phyloP scores from a whole-genome alignment of 352 stramenopile species.

The Phytophthora sansomeana region DNA sequence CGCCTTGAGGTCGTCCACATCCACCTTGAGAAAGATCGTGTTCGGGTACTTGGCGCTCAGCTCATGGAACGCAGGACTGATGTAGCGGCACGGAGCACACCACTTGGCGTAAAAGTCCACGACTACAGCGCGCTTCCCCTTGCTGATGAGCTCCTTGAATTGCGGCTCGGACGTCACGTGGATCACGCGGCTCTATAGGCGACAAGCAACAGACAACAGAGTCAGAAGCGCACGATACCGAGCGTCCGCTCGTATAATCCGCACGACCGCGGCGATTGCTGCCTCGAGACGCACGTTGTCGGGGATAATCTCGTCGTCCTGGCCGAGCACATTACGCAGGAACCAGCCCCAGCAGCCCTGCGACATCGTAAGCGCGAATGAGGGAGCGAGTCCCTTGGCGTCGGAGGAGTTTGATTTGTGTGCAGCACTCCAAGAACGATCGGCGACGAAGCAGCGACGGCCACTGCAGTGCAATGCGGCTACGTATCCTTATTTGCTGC shows the following conservation, averaged over 20 bases:
- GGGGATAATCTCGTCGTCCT: constrained; percentile 56
- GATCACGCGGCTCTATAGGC: constrained; percentile 64
- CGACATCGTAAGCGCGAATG: constrained; percentile 55
- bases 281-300: constrained; percentile 43
- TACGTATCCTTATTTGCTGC: background rate
- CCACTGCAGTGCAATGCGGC: background rate
- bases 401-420: constrained; percentile 20
- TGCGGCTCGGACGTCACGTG: constrained; percentile 75
- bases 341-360: constrained; percentile 79
- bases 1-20: constrained; percentile 86
- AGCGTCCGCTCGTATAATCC: background rate
- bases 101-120: constrained; percentile 91
- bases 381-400: background rate
- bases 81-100: constrained; percentile 89
- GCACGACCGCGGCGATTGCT: constrained; percentile 2
- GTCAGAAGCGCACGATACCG: background rate
- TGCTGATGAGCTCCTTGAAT: constrained; percentile 74
- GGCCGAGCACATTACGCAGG: constrained; percentile 60
- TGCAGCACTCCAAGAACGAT: background rate
- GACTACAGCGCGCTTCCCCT: constrained; percentile 73
- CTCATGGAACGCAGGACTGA: constrained; percentile 84
- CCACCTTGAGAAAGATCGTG: constrained; percentile 90
- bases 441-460: background rate
- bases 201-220: background rate
- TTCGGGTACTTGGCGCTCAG: constrained; percentile 85